phyloP scores from a whole-genome alignment of 441 rosid genomes.

The Erysimum cheiri region DNA sequence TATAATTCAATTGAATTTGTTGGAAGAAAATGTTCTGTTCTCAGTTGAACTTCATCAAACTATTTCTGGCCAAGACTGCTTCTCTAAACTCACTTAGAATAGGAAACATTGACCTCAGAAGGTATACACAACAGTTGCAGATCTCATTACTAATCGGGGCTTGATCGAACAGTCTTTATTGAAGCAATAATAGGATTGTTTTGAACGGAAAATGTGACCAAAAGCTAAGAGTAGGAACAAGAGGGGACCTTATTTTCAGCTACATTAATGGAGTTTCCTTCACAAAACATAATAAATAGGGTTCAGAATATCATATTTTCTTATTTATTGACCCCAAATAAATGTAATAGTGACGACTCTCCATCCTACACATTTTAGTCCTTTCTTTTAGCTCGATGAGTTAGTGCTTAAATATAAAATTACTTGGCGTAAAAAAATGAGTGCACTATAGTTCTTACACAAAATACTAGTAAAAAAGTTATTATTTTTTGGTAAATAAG shows the following conservation, averaged over 20 bases:
- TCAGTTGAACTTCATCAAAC: too few species aligned
- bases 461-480: not conserved
- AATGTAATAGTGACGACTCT: constrained; percentile 41
- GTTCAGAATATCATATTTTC: constrained; percentile 39
- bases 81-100: too few species aligned
- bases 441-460: not conserved
- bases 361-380: constrained; percentile 31
- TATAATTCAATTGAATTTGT: not conserved
- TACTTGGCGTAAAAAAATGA: not conserved
- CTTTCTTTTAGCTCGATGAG: constrained; percentile 26
- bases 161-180: constrained; percentile 9
- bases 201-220: constrained; percentile 12
- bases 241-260: constrained; percentile 35
- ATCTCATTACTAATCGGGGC: constrained; percentile 2
- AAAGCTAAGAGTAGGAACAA: constrained; percentile 26
- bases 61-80: too few species aligned
- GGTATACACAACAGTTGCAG: not conserved
- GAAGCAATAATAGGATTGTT: constrained; percentile 1
- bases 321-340: constrained; percentile 34
- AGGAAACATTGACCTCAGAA: not conserved
- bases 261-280: constrained; percentile 31
- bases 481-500: not conserved
- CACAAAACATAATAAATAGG: constrained; percentile 33
- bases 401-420: not conserved
- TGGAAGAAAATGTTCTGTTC: too few species aligned